Base-by-base conservation (phyloP, 805 yeast genomes). In the Candida oleophila region DNA sequence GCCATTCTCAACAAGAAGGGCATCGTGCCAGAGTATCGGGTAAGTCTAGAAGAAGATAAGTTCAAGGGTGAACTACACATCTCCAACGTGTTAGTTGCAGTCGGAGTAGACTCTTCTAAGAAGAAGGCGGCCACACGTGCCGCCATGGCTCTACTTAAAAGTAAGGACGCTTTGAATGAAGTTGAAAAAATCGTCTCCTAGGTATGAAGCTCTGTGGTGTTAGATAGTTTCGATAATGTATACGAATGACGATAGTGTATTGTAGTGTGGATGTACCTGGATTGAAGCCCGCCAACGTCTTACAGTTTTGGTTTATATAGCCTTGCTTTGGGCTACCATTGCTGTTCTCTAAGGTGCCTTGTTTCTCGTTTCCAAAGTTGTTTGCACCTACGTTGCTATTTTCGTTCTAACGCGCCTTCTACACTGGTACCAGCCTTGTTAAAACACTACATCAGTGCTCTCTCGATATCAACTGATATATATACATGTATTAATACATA, bases 101-200 rank as follows among this genome's bases (percentile, higher is more conserved):
- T 57, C 12, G 73, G 71, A 0, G 55, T 51, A 34, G 76, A 71
- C 47, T 50, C 55, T 4, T 61, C 69, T 30, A 71, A 70, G 57
- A 71, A 69, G 49, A 65, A 60, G 47, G 75, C 75, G 3, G 64
- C 67, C 62, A 61, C 71, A 12, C 55, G 69, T 47, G 73, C 73
- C 2, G 77, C 77, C 9, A 63, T 64, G 55, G 62, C 68, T 9
- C 55, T 71, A 18, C 52, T 69, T 43, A 62, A 66, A 41, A 54
- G 54, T 44, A 53, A 56, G 43, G 52, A 53, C 22, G 56, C 56
- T 11, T 48, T 55, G 37, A 15, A 33, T 12, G 39, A 42, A 22
- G 20, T 42, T 15, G 45, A 42, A 34, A 33, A 22, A n/a, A 9
- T 42, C 14, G 28, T 36, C 18, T 36, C 21, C 8, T 36, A 36